A percentile compares a stretch with the other conserved stretches of the same genome.
phyloP scores from a whole-genome alignment of 2,329 filamentous ascomycete species.

The Penicillium sp. region DNA sequence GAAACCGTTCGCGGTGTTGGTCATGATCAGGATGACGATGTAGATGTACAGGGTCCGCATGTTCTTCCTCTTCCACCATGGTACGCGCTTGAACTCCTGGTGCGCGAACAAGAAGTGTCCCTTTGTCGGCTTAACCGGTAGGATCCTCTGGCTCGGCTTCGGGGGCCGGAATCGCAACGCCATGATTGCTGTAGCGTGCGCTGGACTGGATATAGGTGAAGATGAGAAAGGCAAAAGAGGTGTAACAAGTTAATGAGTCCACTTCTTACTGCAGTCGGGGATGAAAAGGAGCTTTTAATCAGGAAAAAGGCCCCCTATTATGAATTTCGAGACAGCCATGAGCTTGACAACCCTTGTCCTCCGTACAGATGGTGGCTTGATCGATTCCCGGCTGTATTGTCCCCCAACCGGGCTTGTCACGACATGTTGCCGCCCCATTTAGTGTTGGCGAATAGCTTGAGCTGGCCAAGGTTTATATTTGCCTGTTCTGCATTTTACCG shows the following conservation, averaged over 20 bases:
- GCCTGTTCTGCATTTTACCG: conserved; percentile 1
- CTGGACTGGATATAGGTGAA: conserved; percentile 11
- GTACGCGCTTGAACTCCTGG: conserved; percentile 29
- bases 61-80: conserved; percentile 34
- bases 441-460: background rate
- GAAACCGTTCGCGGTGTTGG: conserved; percentile 41
- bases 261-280: background rate
- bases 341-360: background rate
- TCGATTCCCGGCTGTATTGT: conserved; percentile 1
- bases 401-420: background rate
- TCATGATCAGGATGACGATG: conserved; percentile 34
- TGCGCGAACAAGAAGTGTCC: conserved; percentile 33
- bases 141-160: conserved; percentile 11
- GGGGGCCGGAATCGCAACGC: conserved; percentile 16
- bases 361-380: background rate
- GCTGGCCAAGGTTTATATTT: background rate
- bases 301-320: background rate
- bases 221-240: background rate
- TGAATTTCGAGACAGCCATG: background rate
- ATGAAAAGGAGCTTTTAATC: background rate
- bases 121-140: conserved; percentile 23
- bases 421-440: background rate
- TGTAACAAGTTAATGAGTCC: background rate
- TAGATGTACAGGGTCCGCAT: conserved; percentile 37
- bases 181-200: conserved; percentile 5